Conservation (phyloP, 768 basidiomycete species). For the Psilocybe tampanensis region DNA sequence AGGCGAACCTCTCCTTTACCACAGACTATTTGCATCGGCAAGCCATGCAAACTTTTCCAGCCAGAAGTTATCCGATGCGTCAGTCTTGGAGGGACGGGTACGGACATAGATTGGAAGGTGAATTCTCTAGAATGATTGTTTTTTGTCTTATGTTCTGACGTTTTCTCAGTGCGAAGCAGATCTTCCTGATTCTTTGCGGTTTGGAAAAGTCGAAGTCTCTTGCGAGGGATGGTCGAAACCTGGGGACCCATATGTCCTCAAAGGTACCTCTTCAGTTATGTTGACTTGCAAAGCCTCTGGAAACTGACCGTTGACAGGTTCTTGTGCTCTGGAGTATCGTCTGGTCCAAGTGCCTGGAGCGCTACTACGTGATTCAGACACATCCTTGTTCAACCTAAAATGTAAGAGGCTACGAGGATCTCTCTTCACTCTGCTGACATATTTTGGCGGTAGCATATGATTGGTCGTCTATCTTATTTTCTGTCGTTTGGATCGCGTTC, state of each 20-base stretch:
- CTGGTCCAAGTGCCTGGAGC: conserved; percentile 68
- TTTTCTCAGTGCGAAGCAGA: conserved; percentile 82
- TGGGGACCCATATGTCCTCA: conserved; percentile 83
- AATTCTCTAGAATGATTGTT: conserved; percentile 19
- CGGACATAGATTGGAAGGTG: conserved; percentile 92
- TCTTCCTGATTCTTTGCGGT: conserved; percentile 77
- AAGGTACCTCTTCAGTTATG: conserved; percentile 49
- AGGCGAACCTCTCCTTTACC: conserved; percentile 70
- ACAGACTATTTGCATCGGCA: conserved; percentile 82
- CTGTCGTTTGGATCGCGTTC: conserved; percentile 56
- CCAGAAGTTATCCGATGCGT: conserved; percentile 87
- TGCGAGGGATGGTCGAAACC: conserved; percentile 91
- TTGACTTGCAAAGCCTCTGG: not conserved
- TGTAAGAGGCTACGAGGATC: conserved; percentile 23
- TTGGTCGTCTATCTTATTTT: conserved; percentile 51
- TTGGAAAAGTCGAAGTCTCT: conserved; percentile 82
- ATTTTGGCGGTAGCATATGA: conserved; percentile 43
- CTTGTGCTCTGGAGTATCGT: conserved; percentile 85
- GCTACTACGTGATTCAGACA: conserved; percentile 40
- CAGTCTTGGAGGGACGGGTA: conserved; percentile 73
- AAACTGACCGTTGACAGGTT: conserved; percentile 48
- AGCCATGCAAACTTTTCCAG: conserved; percentile 72
- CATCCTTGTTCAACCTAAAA: conserved; percentile 27
- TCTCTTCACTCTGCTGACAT: not conserved
- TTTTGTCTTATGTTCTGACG: not conserved